A percentile compares a stretch with the other conserved stretches of the same genome.
Evolutionary conservation across 345 rosid species (phyloP).

Genomic region (Salix exigua): DNA sequence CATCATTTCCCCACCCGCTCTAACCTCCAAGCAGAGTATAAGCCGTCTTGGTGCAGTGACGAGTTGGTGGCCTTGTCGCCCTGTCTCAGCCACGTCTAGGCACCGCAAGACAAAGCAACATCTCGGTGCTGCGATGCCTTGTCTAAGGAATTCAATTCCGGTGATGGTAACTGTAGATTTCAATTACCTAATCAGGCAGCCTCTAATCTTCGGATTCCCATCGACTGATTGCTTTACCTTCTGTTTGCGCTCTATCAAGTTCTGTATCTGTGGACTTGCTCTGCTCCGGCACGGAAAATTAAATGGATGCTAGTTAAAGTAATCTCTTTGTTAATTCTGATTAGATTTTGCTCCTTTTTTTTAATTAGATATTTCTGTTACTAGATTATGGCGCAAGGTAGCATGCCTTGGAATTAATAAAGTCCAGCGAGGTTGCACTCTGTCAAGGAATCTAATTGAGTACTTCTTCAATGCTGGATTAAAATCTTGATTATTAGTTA

Average conservation of each 20-base stretch:
- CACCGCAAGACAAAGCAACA: slow-evolving; percentile 53
- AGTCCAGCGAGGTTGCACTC: background rate
- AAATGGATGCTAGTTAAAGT: background rate
- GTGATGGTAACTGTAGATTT: slow-evolving; percentile 43
- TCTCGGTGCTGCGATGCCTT: slow-evolving; percentile 62
- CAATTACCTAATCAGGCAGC: slow-evolving; percentile 65
- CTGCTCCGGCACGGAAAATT: slow-evolving; percentile 43
- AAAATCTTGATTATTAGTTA: background rate
- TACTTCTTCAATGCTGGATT: background rate
- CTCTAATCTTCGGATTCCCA: slow-evolving; percentile 71
- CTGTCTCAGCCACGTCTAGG: slow-evolving; percentile 65
- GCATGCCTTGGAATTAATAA: background rate
- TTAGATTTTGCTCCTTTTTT: no score
- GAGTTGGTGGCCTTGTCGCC: slow-evolving; percentile 69
- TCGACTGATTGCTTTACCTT: slow-evolving; percentile 53
- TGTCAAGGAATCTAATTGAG: background rate
- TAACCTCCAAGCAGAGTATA: slow-evolving; percentile 10
- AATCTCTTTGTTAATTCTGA: background rate
- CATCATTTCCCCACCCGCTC: slow-evolving; percentile 3
- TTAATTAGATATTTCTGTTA: background rate
- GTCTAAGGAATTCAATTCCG: slow-evolving; percentile 33
- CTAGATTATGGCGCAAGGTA: background rate
- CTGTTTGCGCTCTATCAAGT: slow-evolving; percentile 31
- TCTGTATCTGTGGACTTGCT: slow-evolving; percentile 35
- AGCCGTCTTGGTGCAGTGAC: slow-evolving; percentile 39